phyloP scores from a whole-genome alignment of 805 yeast species.

The Metschnikowia chrysomelidarum region DNA sequence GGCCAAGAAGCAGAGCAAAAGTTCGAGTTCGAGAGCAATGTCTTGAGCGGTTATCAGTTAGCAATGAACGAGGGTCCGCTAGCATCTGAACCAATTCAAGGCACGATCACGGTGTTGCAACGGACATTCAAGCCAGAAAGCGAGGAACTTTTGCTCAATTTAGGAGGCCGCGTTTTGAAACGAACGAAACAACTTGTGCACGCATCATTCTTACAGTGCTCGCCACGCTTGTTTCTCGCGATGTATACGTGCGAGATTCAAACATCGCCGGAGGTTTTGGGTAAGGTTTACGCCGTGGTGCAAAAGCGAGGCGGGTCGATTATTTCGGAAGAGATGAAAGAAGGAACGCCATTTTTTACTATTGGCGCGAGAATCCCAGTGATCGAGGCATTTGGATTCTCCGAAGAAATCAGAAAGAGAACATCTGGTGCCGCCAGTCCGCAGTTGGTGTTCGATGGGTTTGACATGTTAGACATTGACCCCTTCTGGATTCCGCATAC shows the following conservation, averaged over 20 bases:
- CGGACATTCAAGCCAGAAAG: constrained; percentile 26
- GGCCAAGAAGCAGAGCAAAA: constrained; percentile 15
- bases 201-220: constrained; percentile 68
- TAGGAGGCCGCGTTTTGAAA: constrained; percentile 72
- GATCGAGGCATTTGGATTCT: constrained; percentile 93
- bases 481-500: constrained; percentile 99
- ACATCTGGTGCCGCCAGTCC: constrained; percentile 98
- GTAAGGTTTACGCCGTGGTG: constrained; percentile 92
- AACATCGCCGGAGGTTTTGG: constrained; percentile 90
- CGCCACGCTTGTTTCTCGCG: constrained; percentile 89
- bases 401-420: constrained; percentile 88
- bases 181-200: constrained; percentile 73
- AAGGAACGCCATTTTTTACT: constrained; percentile 95
- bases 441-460: constrained; percentile 88
- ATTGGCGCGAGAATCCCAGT: constrained; percentile 86
- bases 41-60: constrained; percentile 81
- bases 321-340: constrained; percentile 91
- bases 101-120: constrained; percentile 55
- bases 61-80: constrained; percentile 85
- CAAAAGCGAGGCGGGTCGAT: constrained; percentile 85
- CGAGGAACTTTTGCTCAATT: constrained; percentile 38
- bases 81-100: constrained; percentile 84
- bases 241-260: constrained; percentile 94
- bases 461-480: constrained; percentile 80
- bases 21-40: constrained; percentile 53